Conservation (phyloP, 805 yeast species). For the Alloascoidea hylecoeti region DNA sequence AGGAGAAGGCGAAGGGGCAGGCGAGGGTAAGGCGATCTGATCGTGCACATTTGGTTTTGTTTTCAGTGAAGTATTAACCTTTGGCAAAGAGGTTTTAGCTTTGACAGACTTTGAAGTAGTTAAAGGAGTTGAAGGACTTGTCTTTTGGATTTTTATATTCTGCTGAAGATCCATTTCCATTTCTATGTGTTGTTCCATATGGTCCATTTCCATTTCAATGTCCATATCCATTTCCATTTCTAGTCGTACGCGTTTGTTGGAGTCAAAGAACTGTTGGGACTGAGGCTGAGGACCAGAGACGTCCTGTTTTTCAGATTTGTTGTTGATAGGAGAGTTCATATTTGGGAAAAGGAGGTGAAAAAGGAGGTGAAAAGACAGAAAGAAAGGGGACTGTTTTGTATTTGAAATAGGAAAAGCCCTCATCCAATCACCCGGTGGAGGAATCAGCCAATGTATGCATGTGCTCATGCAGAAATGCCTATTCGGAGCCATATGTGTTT, state of each 20-base stretch:
- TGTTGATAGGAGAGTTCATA: constrained; percentile 9
- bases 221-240: background rate
- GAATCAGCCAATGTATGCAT: too few species aligned
- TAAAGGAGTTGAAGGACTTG: background rate
- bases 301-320: constrained; percentile 12
- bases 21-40: too few species aligned
- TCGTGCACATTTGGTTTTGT: too few species aligned
- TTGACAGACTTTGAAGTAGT: background rate
- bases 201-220: background rate
- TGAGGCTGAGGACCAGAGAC: background rate
- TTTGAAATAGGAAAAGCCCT: too few species aligned
- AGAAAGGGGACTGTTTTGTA: too few species aligned
- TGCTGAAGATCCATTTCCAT: too few species aligned
- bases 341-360: constrained; percentile 8
- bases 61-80: too few species aligned
- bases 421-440: too few species aligned
- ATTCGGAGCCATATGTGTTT: too few species aligned
- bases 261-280: background rate
- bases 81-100: background rate
- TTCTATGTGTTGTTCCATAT: too few species aligned
- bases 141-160: background rate
- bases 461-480: too few species aligned
- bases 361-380: constrained; percentile 4
- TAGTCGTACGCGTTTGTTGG: constrained; percentile 1
- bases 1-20: too few species aligned